Evolutionary conservation across 2,329 filamentous ascomycete genomes (phyloP), one percentile per base, ranked within the genome.

Genomic region (Cercospora zeina): DNA sequence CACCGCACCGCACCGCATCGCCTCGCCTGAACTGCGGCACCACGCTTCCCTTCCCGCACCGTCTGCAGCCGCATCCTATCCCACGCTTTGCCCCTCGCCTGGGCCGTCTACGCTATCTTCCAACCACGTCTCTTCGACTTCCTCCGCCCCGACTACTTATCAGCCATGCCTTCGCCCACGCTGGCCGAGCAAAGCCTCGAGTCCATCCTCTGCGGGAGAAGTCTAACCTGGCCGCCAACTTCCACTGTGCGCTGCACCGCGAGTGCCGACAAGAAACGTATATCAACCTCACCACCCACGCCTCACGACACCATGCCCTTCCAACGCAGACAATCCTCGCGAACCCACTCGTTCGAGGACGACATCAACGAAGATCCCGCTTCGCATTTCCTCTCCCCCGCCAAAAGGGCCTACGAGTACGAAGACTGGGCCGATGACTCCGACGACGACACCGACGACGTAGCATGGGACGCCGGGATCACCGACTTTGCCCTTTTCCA

Each of bases 401-500:
- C 68, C 34, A 59, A 66, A 45, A 68, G 69, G 65, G 47, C 45
- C 45, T 69, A 70, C 59, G 66, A 67, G 56, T 72, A 72, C 67
- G 68, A 72, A 55, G 67, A 69, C 61, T 72, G 71, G 70, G 65
- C 67, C 49, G 68, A 70, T 36, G 67, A 69, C 30, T 66, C 63
- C 50, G 68, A 70, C 54, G 67, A 70, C 39, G 70, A 68, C 36
- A 65, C 60, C n/a, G 67, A 69, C 2, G 49, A 71, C 19, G 57
- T 73, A 55, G 70, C 70, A 39, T 73, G 71, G 71, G 60, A 72
- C 58, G 72, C 72, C 16, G 72, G 70, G 55, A 74, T 74, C 47
- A 74, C 67, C 37, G 72, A 74, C 64, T 74, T 74, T 50, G 69
- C 71, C 8, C 70, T 73, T 45, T 74, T 73, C 67, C 62, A 69